A percentile compares a stretch with the other conserved stretches of the same genome.
These are phyloP conservation scores for Pseudogymnoascus sp. DNA, from an alignment of 2,329 filamentous ascomycete genomes.

Conservation along the genomic window DNA sequence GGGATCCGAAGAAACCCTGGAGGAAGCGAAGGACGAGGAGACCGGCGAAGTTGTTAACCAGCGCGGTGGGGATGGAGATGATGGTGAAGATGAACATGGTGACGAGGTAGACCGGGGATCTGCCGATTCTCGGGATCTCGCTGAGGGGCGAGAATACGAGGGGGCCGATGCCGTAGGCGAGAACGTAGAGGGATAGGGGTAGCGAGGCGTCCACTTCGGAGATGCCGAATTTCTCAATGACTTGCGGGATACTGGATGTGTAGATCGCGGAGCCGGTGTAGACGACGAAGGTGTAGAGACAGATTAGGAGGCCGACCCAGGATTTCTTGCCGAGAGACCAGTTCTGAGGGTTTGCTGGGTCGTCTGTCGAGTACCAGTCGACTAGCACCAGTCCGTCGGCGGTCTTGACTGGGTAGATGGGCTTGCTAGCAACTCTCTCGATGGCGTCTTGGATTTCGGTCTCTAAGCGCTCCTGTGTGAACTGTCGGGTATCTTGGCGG, in stretches of 20 bases:
- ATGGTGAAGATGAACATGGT: conserved; percentile 63
- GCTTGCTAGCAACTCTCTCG: conserved; percentile 35
- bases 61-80: conserved; percentile 54
- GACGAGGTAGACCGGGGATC: conserved; percentile 59
- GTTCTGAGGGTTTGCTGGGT: conserved; percentile 48
- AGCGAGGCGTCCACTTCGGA: conserved; percentile 44
- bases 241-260: conserved; percentile 37
- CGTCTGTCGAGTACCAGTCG: conserved; percentile 48
- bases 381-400: conserved; percentile 44
- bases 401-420: conserved; percentile 39
- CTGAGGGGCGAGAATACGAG: conserved; percentile 58
- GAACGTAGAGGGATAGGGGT: conserved; percentile 54
- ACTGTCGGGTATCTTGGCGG: conserved; percentile 23
- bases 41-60: conserved; percentile 55
- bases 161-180: conserved; percentile 56
- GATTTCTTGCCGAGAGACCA: conserved; percentile 39
- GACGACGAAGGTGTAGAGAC: conserved; percentile 52
- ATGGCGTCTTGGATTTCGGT: conserved; percentile 30
- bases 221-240: conserved; percentile 47
- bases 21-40: conserved; percentile 58
- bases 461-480: conserved; percentile 31
- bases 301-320: conserved; percentile 38
- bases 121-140: conserved; percentile 58
- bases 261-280: conserved; percentile 45
- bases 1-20: conserved; percentile 58